phyloP scores from a whole-genome alignment of 1,139 yeast genomes.

The Keqinozyma sinolaborantium region DNA sequence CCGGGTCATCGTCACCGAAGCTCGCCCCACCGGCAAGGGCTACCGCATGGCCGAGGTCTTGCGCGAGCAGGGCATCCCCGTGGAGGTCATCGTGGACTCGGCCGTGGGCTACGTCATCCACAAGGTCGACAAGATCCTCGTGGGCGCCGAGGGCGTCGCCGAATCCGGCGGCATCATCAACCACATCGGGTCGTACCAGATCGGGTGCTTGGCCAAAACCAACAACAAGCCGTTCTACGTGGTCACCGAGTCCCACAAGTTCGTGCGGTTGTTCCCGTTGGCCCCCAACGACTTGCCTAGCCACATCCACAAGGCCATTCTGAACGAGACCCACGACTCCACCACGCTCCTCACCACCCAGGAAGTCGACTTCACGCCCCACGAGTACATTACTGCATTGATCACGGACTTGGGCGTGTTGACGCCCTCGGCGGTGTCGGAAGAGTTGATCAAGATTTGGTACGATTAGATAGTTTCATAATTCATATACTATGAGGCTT shows the following conservation, averaged over 20 bases:
- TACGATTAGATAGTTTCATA: slow-evolving; percentile 51
- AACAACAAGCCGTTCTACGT: slow-evolving; percentile 93
- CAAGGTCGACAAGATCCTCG: slow-evolving; percentile 86
- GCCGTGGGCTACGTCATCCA: slow-evolving; percentile 93
- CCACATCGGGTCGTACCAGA: slow-evolving; percentile 92
- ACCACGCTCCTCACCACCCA: slow-evolving; percentile 31
- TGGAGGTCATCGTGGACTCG: slow-evolving; percentile 83
- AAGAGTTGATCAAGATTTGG: slow-evolving; percentile 97
- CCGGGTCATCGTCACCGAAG: slow-evolving; percentile 88
- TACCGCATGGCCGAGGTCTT: slow-evolving; percentile 67
- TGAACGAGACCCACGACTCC: slow-evolving; percentile 19
- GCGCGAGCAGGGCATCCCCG: slow-evolving; percentile 82
- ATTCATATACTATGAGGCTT: not conserved
- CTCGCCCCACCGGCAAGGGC: slow-evolving; percentile 85
- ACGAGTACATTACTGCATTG: slow-evolving; percentile 90
- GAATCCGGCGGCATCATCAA: slow-evolving; percentile 98
- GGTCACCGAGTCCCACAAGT: slow-evolving; percentile 92
- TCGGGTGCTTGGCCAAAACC: slow-evolving; percentile 87
- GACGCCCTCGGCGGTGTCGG: slow-evolving; percentile 96
- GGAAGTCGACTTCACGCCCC: slow-evolving; percentile 88
- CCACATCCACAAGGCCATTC: slow-evolving; percentile 40
- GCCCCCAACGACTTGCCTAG: slow-evolving; percentile 89
- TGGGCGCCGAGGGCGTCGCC: slow-evolving; percentile 99
- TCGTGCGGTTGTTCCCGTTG: slow-evolving; percentile 92
- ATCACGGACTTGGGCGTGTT: slow-evolving; percentile 95